phyloP scores from a whole-genome alignment of 306 rosid species.

The Sicyos baderoa region DNA sequence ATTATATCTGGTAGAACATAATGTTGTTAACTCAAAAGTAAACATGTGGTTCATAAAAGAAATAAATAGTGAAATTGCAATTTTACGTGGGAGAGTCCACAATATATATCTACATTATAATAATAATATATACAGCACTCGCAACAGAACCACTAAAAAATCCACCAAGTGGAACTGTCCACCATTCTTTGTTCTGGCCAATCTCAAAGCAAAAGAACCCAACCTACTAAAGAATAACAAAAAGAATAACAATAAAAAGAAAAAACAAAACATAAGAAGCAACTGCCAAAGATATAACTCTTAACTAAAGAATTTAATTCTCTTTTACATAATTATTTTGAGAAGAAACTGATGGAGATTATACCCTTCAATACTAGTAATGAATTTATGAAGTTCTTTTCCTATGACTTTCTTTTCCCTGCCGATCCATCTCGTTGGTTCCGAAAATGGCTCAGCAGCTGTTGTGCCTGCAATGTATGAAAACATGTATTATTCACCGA shows the following conservation, averaged over 20 bases:
- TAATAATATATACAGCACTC: constrained; percentile 33
- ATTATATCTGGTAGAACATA: too few species aligned
- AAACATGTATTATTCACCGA: background rate
- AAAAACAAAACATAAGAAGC: background rate
- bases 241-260: background rate
- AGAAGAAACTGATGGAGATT: constrained; percentile 6
- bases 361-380: constrained; percentile 1
- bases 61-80: background rate
- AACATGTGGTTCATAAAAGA: background rate
- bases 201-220: constrained; percentile 13
- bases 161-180: constrained; percentile 11
- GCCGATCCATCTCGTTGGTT: constrained; percentile 58
- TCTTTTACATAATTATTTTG: background rate
- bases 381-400: constrained; percentile 16
- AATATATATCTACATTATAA: constrained; percentile 29
- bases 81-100: constrained; percentile 3
- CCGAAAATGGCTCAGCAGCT: constrained; percentile 87
- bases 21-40: too few species aligned
- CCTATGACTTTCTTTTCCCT: constrained; percentile 58
- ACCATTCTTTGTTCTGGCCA: constrained; percentile 23
- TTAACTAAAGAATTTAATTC: constrained; percentile 37
- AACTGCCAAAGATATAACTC: constrained; percentile 24
- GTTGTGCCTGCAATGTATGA: constrained; percentile 61
- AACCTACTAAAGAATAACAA: background rate
- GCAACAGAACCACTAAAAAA: constrained; percentile 15